Conservation (phyloP, 306 rosid genomes). For the Quercus mongolica region DNA sequence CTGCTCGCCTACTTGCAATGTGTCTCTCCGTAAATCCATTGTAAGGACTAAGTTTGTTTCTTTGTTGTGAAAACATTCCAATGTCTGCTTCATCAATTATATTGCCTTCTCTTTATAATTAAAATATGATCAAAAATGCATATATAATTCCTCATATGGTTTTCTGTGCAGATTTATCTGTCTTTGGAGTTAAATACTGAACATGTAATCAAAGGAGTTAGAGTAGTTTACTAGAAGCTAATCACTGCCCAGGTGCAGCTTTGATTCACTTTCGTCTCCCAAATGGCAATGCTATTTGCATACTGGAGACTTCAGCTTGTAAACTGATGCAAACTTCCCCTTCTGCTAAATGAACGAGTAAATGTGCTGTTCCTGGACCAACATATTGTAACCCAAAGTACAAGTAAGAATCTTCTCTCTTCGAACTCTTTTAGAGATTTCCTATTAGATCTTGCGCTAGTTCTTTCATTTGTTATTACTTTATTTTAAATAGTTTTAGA, state of each 20-base stretch:
- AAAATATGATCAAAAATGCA: not conserved
- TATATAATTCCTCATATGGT: not conserved
- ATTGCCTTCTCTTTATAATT: not conserved
- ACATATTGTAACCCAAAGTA: constrained; percentile 58
- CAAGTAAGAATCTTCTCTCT: constrained; percentile 30
- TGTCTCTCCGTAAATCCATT: constrained; percentile 46
- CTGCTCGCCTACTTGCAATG: constrained; percentile 41
- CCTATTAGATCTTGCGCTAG: not conserved
- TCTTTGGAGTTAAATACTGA: constrained; percentile 39
- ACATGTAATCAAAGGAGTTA: constrained; percentile 38
- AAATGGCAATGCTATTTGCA: constrained; percentile 46
- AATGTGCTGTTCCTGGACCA: constrained; percentile 52
- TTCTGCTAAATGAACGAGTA: constrained; percentile 37
- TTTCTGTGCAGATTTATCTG: constrained; percentile 34
- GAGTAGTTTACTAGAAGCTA: constrained; percentile 54
- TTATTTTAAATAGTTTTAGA: constrained; percentile 9
- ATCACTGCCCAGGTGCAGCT: constrained; percentile 62
- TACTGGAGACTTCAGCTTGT: constrained; percentile 53
- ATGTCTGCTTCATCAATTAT: not conserved
- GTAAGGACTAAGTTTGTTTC: constrained; percentile 26
- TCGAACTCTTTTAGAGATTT: not conserved
- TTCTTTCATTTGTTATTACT: constrained; percentile 3
- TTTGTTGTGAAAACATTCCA: not conserved
- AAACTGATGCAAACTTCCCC: constrained; percentile 40
- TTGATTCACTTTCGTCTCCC: constrained; percentile 44